Percentiles rank a stretch among this genome's conserved stretches.
Conservation (phyloP, 345 rosid species). For the Geranium rotundifolium region DNA sequence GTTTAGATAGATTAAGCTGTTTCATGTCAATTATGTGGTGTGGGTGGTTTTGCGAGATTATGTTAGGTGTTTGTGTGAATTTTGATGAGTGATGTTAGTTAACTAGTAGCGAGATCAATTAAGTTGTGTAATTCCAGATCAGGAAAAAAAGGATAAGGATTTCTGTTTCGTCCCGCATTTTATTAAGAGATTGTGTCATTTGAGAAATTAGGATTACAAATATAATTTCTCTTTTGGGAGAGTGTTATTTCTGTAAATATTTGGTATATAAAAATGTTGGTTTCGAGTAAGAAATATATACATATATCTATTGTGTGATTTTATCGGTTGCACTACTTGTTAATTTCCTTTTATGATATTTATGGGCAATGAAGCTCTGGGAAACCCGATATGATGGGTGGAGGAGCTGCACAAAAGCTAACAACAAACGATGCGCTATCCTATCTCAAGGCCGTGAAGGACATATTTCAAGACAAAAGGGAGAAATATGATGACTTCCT, state of each 20-base stretch:
- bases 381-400: constrained; percentile 45
- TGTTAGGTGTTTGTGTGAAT: not conserved
- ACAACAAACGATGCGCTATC: constrained; percentile 91
- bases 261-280: not conserved
- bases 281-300: too few species aligned
- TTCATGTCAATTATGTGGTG: not conserved
- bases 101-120: not conserved
- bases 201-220: too few species aligned
- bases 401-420: constrained; percentile 56
- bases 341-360: constrained; percentile 1
- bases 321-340: not conserved
- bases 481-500: constrained; percentile 89
- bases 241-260: too few species aligned
- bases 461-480: constrained; percentile 68
- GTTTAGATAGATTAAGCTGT: constrained; percentile 2
- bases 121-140: too few species aligned
- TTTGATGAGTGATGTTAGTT: constrained; percentile 8
- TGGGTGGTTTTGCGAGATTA: constrained; percentile 2
- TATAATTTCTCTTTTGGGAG: too few species aligned
- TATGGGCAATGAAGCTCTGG: constrained; percentile 40
- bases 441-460: constrained; percentile 87
- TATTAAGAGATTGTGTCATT: too few species aligned
- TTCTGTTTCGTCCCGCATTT: too few species aligned
- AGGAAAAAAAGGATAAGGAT: too few species aligned
- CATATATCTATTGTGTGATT: not conserved